These are phyloP conservation scores for Lachancea mirantina DNA, from an alignment of 805 yeast species.

Conservation along the genomic window DNA sequence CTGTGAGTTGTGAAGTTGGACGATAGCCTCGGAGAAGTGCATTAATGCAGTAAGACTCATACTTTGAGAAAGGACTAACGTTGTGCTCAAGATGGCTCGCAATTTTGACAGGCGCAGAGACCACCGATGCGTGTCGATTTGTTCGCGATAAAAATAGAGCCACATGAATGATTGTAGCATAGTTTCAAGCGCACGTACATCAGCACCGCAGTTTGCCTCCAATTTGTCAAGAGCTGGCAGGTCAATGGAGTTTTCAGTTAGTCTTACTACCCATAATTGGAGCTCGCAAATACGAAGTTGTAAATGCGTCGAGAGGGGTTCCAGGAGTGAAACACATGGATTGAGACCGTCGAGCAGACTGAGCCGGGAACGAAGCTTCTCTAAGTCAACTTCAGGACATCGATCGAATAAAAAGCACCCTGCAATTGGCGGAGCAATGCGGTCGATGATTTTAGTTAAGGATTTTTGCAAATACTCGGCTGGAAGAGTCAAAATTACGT, in stretches of 20 bases:
- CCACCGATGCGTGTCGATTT: not conserved
- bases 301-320: too few species aligned
- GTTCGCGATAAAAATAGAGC: not conserved
- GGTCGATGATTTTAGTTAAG: slow-evolving; percentile 1
- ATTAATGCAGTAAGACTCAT: too few species aligned
- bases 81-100: not conserved
- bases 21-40: slow-evolving; percentile 16
- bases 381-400: not conserved
- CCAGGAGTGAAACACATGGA: too few species aligned
- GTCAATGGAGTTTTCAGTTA: too few species aligned
- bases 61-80: too few species aligned
- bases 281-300: too few species aligned
- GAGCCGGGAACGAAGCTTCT: not conserved
- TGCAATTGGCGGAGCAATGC: slow-evolving; percentile 4
- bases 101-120: not conserved
- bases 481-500: not conserved
- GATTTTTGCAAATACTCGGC: not conserved
- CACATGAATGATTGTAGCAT: not conserved
- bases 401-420: slow-evolving; percentile 2
- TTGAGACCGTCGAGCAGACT: not conserved
- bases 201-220: not conserved
- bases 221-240: too few species aligned
- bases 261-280: too few species aligned
- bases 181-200: not conserved
- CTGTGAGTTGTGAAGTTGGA: too few species aligned